Evolutionary conservation across 164 flowering plant species (phyloP).

Genomic region (Chimonanthus praecox): DNA sequence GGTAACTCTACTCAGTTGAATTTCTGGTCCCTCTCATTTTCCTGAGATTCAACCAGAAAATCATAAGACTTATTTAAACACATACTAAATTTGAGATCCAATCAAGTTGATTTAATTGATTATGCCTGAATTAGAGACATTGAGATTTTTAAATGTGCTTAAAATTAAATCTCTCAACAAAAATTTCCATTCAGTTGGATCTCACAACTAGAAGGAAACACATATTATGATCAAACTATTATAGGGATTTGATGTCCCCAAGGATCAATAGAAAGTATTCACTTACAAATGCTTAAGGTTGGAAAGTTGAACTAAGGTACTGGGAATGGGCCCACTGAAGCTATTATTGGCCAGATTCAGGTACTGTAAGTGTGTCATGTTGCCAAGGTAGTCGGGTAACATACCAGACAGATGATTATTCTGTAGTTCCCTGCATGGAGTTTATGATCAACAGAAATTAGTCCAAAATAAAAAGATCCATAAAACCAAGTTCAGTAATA

Average conservation of each 20-base stretch:
- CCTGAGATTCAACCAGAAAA: background rate
- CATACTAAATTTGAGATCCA: background rate
- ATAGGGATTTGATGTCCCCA: no score
- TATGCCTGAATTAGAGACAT: background rate
- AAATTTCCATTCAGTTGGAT: no score
- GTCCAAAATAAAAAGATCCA: background rate
- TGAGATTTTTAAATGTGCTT: background rate
- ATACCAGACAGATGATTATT: slow-evolving; percentile 68
- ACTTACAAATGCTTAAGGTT: slow-evolving; percentile 76
- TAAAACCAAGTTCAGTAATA: background rate
- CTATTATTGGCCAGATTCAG: slow-evolving; percentile 73
- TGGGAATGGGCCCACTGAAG: slow-evolving; percentile 69
- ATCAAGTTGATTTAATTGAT: background rate
- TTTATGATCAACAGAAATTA: background rate
- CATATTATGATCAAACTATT: no score
- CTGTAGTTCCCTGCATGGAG: slow-evolving; percentile 71
- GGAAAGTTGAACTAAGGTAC: slow-evolving; percentile 60
- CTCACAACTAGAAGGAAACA: no score
- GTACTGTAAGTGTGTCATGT: slow-evolving; percentile 47
- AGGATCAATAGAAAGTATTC: background rate
- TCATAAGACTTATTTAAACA: background rate
- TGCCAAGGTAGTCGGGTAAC: slow-evolving; percentile 69
- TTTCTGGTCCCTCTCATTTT: background rate
- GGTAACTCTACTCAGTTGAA: background rate
- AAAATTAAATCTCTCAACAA: background rate